phyloP scores from a whole-genome alignment of 257 asterid species.

The Datura wrightii region DNA sequence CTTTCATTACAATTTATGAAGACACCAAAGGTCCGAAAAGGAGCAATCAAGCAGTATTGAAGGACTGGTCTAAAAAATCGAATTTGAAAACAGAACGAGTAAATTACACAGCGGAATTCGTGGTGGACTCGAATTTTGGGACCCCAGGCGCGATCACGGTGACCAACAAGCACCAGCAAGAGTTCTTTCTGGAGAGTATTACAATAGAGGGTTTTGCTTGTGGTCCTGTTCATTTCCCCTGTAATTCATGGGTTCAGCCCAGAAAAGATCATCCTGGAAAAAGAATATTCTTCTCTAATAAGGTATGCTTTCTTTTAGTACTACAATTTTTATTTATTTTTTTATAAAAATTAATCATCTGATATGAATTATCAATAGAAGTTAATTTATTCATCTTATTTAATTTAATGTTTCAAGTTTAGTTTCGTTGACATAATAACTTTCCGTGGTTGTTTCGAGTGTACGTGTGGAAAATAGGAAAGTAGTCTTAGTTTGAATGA shows the following conservation, averaged over 20 bases:
- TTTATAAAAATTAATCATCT: neutral
- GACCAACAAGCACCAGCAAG: conserved; percentile 79
- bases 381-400: neutral
- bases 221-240: conserved; percentile 89
- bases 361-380: neutral
- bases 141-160: conserved; percentile 85
- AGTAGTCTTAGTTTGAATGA: conserved; percentile 8
- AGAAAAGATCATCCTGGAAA: conserved; percentile 69
- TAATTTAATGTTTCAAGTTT: neutral
- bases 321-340: neutral
- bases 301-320: conserved; percentile 49
- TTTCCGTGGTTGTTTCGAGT: neutral
- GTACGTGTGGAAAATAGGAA: neutral
- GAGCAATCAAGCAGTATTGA: conserved; percentile 69
- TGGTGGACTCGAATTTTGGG: conserved; percentile 80
- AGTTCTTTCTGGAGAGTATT: conserved; percentile 85
- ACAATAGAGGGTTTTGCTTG: conserved; percentile 85
- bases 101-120: conserved; percentile 76
- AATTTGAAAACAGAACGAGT: conserved; percentile 77
- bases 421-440: neutral
- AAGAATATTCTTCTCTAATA: conserved; percentile 85
- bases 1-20: conserved; percentile 25
- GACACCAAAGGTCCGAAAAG: conserved; percentile 76
- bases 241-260: conserved; percentile 93
- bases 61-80: conserved; percentile 92